Evolutionary conservation across 139 green algal species (phyloP).

Genomic region (Astrephomene gubernaculifera): DNA sequence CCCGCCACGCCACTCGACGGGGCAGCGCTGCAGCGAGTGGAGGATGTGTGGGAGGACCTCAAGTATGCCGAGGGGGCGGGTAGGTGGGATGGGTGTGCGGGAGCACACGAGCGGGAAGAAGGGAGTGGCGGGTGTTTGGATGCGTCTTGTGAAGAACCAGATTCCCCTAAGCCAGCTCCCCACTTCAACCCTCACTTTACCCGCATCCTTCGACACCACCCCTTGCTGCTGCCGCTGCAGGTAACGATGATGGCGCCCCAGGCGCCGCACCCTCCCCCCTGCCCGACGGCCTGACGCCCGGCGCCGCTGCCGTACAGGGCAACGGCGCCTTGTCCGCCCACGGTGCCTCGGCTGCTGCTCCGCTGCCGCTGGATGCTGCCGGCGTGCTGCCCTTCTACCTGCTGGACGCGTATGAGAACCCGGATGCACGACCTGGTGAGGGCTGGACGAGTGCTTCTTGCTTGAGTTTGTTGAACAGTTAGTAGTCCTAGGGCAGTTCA

Average conservation of each 20-base stretch:
- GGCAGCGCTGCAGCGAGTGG: background rate
- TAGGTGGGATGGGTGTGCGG: background rate
- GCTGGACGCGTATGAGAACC: constrained; percentile 92
- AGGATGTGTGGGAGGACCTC: constrained; percentile 71
- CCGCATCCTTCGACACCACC: no score
- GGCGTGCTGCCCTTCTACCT: constrained; percentile 90
- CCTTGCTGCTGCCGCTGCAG: no score
- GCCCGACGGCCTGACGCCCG: background rate
- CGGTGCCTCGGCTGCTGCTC: constrained; percentile 10
- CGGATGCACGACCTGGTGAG: constrained; percentile 63
- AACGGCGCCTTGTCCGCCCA: background rate
- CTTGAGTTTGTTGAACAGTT: no score
- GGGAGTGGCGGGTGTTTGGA: background rate
- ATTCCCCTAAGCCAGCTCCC: no score
- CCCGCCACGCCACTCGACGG: constrained; percentile 11
- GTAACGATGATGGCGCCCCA: no score
- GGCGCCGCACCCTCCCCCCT: background rate
- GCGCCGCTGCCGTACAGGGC: background rate
- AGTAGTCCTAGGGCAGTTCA: no score
- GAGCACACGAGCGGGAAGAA: background rate
- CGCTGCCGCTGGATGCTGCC: constrained; percentile 75
- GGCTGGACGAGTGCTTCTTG: no score
- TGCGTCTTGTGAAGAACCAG: no score
- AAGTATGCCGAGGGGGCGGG: constrained; percentile 56
- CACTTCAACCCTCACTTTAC: no score